phyloP scores from a whole-genome alignment of 2,329 filamentous ascomycete species.

The Nothopassalora personata region DNA sequence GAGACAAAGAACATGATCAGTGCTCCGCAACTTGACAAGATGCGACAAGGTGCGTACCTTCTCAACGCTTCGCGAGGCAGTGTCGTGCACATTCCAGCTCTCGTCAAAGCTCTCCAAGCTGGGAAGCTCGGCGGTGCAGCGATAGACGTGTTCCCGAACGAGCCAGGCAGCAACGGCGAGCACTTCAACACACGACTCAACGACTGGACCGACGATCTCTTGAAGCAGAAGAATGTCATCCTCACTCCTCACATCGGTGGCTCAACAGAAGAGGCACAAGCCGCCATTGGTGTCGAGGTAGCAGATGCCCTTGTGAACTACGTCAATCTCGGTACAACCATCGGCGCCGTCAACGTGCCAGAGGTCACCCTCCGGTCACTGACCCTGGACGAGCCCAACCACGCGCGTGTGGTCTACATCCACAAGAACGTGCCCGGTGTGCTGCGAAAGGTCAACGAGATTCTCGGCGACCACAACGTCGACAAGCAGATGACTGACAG shows the following conservation, averaged over 20 bases:
- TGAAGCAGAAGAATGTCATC: constrained; percentile 83
- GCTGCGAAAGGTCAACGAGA: constrained; percentile 88
- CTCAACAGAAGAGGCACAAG: constrained; percentile 95
- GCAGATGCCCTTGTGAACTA: constrained; percentile 82
- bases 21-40: constrained; percentile 69
- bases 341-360: constrained; percentile 94
- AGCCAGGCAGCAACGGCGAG: constrained; percentile 89
- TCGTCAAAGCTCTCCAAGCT: constrained; percentile 78
- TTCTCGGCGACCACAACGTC: constrained; percentile 91
- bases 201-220: constrained; percentile 76
- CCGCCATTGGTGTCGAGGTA: constrained; percentile 92
- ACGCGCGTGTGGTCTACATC: constrained; percentile 91
- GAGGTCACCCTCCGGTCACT: constrained; percentile 86
- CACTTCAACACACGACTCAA: constrained; percentile 87
- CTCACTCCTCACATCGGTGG: constrained; percentile 95
- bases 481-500: constrained; percentile 98
- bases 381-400: constrained; percentile 81
- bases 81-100: constrained; percentile 87
- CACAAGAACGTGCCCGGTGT: constrained; percentile 96
- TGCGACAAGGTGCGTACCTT: constrained; percentile 89
- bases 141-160: constrained; percentile 92
- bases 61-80: constrained; percentile 94
- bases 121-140: constrained; percentile 90
- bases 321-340: constrained; percentile 88
- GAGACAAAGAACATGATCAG: constrained; percentile 94